Percentiles rank a stretch among this genome's conserved stretches.
These are phyloP conservation scores for Microstegium vimineum DNA, from an alignment of 176 grass and related monocot species.

Conservation along the genomic window DNA sequence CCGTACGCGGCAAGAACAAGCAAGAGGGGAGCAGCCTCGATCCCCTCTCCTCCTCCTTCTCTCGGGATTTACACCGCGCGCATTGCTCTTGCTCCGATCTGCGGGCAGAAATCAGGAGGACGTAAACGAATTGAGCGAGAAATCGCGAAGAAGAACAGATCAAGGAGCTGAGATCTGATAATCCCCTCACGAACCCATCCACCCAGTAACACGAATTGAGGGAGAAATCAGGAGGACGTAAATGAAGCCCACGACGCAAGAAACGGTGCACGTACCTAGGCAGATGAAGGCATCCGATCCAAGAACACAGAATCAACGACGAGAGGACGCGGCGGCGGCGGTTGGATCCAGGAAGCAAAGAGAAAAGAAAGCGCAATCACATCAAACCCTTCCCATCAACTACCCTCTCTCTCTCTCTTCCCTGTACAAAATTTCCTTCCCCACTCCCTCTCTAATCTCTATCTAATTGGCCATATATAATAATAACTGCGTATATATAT, in stretches of 20 bases:
- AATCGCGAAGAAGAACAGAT: background rate
- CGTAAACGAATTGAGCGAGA: constrained; percentile 14
- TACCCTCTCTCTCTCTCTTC: background rate
- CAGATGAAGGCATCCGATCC: constrained; percentile 1
- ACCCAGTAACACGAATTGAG: background rate
- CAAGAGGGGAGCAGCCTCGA: background rate
- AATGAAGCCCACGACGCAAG: background rate
- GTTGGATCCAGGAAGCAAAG: constrained; percentile 11
- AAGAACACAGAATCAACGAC: background rate
- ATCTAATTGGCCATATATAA: constrained; percentile 9
- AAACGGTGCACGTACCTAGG: constrained; percentile 19
- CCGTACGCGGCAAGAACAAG: constrained; percentile 14
- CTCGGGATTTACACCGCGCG: background rate
- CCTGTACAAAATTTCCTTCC: background rate
- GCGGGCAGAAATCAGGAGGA: background rate
- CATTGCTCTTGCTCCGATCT: constrained; percentile 11
- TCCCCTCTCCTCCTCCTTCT: background rate
- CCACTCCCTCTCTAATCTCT: background rate
- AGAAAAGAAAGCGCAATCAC: background rate
- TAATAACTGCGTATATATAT: constrained; percentile 18
- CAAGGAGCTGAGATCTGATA: background rate
- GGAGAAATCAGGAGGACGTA: too few relatives aligned
- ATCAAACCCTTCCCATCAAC: constrained; percentile 26
- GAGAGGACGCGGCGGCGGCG: background rate
- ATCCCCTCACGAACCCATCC: background rate